Conservation (phyloP, 176 grass and related monocot species). For the Phyllostachys edulis region DNA sequence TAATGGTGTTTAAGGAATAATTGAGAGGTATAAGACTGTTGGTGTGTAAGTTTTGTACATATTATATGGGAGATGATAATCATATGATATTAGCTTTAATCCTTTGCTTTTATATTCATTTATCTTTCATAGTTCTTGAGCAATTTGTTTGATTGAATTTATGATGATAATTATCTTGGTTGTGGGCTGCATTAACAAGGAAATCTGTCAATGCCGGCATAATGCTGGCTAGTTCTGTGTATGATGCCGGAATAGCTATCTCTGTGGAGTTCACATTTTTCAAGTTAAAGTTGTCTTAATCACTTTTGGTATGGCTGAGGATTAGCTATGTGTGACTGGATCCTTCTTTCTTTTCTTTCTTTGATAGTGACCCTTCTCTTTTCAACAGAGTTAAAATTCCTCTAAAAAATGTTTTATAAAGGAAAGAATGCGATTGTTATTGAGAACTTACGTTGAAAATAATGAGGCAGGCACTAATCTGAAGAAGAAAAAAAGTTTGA, state of each 20-base stretch:
- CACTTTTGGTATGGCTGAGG: neutral
- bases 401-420: neutral
- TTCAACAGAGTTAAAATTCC: neutral
- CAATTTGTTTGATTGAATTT: neutral
- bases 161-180: neutral
- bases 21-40: conserved; percentile 25
- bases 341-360: neutral
- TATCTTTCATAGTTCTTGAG: neutral
- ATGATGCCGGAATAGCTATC: neutral
- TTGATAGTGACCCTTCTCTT: neutral
- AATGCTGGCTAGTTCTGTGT: neutral
- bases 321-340: neutral
- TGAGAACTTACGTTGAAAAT: neutral
- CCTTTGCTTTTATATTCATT: neutral
- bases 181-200: neutral
- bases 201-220: neutral
- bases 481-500: neutral
- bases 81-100: conserved; percentile 10
- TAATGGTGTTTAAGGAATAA: conserved; percentile 35
- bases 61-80: conserved; percentile 33
- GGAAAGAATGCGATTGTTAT: neutral
- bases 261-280: neutral
- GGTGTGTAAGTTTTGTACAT: conserved; percentile 47
- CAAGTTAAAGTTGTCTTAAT: neutral
- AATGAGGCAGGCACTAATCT: neutral